These are phyloP conservation scores for Claviceps pazoutovae DNA, from an alignment of 2,329 filamentous ascomycete species.

Conservation along the genomic window DNA sequence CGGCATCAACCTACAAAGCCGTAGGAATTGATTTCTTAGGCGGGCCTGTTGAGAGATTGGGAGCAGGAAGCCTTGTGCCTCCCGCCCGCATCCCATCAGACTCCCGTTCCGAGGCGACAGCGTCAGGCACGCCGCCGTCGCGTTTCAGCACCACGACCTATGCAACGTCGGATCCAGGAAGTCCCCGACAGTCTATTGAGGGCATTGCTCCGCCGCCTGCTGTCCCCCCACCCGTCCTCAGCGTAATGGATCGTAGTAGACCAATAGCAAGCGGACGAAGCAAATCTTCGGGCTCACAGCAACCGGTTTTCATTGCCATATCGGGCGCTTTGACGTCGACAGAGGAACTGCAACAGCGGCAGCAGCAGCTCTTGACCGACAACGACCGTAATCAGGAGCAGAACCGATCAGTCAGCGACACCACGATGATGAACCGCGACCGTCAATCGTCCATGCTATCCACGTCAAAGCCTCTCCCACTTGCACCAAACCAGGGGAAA, in stretches of 20 bases:
- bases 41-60: slow-evolving; percentile 8
- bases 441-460: slow-evolving; percentile 20
- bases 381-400: neutral
- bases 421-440: slow-evolving; percentile 7
- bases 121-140: slow-evolving; percentile 38
- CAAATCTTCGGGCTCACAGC: slow-evolving; percentile 9
- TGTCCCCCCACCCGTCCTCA: slow-evolving; percentile 10
- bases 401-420: slow-evolving; percentile 3
- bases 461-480: slow-evolving; percentile 45
- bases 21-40: slow-evolving; percentile 8
- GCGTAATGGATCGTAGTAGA: slow-evolving; percentile 20
- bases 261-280: slow-evolving; percentile 15
- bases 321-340: slow-evolving; percentile 6
- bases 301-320: slow-evolving; percentile 18
- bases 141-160: slow-evolving; percentile 53
- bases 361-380: neutral
- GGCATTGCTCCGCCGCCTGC: slow-evolving; percentile 15
- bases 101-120: slow-evolving; percentile 15
- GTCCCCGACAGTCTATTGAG: slow-evolving; percentile 13
- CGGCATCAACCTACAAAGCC: neutral
- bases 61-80: neutral
- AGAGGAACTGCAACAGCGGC: neutral
- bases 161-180: slow-evolving; percentile 30
- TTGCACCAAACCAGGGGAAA: slow-evolving; percentile 43
- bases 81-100: slow-evolving; percentile 7